Conservation (phyloP, 2,329 filamentous ascomycete genomes). For the Talaromyces sp. region DNA sequence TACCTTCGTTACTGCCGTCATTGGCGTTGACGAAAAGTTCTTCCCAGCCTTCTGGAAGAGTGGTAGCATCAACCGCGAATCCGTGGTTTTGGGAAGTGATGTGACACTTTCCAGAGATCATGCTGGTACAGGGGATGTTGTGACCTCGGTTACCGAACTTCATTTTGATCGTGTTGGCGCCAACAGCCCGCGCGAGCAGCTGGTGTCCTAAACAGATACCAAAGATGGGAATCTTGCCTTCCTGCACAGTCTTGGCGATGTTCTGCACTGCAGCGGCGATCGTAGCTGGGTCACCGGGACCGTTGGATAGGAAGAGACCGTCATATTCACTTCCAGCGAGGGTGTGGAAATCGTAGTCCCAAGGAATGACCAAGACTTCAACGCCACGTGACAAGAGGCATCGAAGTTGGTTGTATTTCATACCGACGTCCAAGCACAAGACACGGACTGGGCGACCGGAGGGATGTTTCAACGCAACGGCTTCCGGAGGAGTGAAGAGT, state of each 20-base stretch:
- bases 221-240: slow-evolving; percentile 83
- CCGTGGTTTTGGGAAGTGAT: slow-evolving; percentile 99
- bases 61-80: slow-evolving; percentile 81
- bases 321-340: slow-evolving; percentile 83
- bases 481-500: slow-evolving; percentile 73
- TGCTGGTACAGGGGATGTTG: slow-evolving; percentile 96
- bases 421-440: slow-evolving; percentile 90
- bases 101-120: slow-evolving; percentile 94
- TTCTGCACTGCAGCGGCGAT: slow-evolving; percentile 76
- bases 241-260: slow-evolving; percentile 71
- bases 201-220: slow-evolving; percentile 97
- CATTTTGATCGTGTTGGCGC: slow-evolving; percentile 88
- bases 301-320: slow-evolving; percentile 96
- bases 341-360: slow-evolving; percentile 86
- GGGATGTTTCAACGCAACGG: slow-evolving; percentile 75
- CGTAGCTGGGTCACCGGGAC: slow-evolving; percentile 89
- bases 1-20: slow-evolving; percentile 96
- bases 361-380: slow-evolving; percentile 91
- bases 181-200: slow-evolving; percentile 81
- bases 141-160: slow-evolving; percentile 99
- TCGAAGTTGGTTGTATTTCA: slow-evolving; percentile 97
- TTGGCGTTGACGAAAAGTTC: slow-evolving; percentile 98
- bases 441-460: slow-evolving; percentile 85
- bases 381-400: slow-evolving; percentile 89
- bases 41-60: slow-evolving; percentile 75